Base-by-base conservation (phyloP, 2,329 filamentous ascomycete genomes). In the Harringtonia lauricola region DNA sequence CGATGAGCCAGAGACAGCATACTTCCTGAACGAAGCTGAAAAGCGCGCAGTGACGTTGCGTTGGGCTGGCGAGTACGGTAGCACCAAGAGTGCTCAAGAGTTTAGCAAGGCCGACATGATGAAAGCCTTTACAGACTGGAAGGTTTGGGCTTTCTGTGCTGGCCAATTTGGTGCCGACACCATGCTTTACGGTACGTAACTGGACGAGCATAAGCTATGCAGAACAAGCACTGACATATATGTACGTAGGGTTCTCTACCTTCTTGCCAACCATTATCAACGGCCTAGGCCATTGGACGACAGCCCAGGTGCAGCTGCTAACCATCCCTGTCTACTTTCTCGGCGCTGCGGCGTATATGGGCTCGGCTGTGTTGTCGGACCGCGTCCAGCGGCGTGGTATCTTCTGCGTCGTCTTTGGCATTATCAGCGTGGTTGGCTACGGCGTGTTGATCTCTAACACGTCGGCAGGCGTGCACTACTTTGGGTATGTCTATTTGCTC, bases 181-280 rank as follows among this genome's bases (percentile, higher is more conserved):
- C 1, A 83, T 88, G 76, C 68, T 89, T 0, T 89, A 89, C 54
- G 69, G 70, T 41, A 39, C 5, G 38, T 19, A n/a, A 3, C 12
- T 2, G 12, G 17, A 14, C 10, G 18, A n/a, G 17, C n/a, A 36
- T 9, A 12, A 12, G 14, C 18, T 13, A n/a, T 6, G 4, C 19
- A 22, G 19, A 22, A 61, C 34, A 54, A 58, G 44, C n/a, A 41
- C 7, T 39, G 34, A 36, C 28, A n/a, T 12, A 21, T 13, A 26
- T 39, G 19, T 30, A 26, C 1, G 3, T 14, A 71, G 82, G 83
- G 5, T 88, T 79, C 59, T 82, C 78, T 40, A 87, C 82, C 0
- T 89, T 89, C 56, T 63, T 90, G 36, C 85, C 85, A 0, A 87
- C 83, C 5, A 89, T 90, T 51, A 86, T 90, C 58, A 67, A 75